Evolutionary conservation across 805 yeast genomes (phyloP).

Genomic region (Suhomyces tanzawaensis): DNA sequence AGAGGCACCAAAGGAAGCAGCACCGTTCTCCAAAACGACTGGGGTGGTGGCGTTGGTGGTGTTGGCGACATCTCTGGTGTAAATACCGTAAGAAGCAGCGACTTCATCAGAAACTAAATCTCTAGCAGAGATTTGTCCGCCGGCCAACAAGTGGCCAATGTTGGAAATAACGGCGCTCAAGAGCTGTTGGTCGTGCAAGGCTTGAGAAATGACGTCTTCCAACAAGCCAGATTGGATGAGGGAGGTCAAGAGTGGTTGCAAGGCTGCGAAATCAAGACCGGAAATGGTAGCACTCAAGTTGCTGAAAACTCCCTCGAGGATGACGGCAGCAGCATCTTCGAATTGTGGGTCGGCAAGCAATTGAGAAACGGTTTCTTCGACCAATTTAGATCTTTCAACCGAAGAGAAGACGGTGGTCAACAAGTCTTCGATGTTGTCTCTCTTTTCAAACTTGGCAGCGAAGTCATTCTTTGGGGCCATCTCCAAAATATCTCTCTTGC

Average conservation of each 20-base stretch:
- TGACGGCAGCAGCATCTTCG: slow-evolving; percentile 21
- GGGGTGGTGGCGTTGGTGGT: not conserved
- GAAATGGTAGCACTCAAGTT: slow-evolving; percentile 16
- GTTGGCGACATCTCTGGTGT: not conserved
- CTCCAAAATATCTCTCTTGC: slow-evolving; percentile 8
- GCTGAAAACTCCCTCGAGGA: slow-evolving; percentile 22
- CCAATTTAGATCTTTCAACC: slow-evolving; percentile 26
- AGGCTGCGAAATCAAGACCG: slow-evolving; percentile 17
- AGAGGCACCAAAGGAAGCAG: not conserved
- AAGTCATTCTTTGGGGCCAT: not conserved
- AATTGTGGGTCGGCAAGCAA: slow-evolving; percentile 24
- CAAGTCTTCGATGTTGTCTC: slow-evolving; percentile 32
- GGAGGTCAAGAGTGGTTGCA: slow-evolving; percentile 17
- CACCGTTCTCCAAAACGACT: not conserved
- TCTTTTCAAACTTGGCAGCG: slow-evolving; percentile 9
- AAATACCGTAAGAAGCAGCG: slow-evolving; percentile 1
- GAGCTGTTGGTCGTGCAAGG: slow-evolving; percentile 21
- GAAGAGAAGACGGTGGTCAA: slow-evolving; percentile 26
- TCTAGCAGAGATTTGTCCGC: slow-evolving; percentile 12
- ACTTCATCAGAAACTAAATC: slow-evolving; percentile 4
- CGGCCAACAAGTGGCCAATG: slow-evolving; percentile 19
- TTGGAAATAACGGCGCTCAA: slow-evolving; percentile 21
- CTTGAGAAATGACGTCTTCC: slow-evolving; percentile 20
- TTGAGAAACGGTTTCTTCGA: slow-evolving; percentile 21
- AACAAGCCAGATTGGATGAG: slow-evolving; percentile 25